Percentiles rank a stretch among this genome's conserved stretches.
Evolutionary conservation across 345 rosid genomes (phyloP).

Genomic region (Eucalyptus cladocalyx): DNA sequence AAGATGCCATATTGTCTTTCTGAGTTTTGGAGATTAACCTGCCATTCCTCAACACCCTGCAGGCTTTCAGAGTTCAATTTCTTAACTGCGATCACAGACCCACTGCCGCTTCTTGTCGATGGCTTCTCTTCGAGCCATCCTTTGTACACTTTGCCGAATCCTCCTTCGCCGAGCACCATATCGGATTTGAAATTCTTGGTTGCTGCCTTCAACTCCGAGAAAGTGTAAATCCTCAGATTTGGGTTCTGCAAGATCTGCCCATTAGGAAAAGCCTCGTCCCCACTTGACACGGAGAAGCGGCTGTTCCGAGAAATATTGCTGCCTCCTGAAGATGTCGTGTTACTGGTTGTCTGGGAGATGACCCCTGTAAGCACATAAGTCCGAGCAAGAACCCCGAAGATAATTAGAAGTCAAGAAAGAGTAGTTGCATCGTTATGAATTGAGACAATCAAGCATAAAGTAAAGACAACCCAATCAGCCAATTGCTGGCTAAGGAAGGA

Average conservation of each 20-base stretch:
- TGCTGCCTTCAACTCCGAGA: constrained; percentile 56
- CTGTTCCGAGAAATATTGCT: constrained; percentile 64
- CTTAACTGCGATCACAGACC: constrained; percentile 78
- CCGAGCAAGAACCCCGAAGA: neutral
- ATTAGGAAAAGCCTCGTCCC: constrained; percentile 40
- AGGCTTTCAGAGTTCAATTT: constrained; percentile 83
- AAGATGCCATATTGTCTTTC: neutral
- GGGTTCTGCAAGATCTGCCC: constrained; percentile 37
- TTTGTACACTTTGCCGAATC: constrained; percentile 91
- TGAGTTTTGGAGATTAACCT: constrained; percentile 30
- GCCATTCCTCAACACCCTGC: constrained; percentile 96
- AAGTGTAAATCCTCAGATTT: constrained; percentile 50
- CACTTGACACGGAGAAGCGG: constrained; percentile 49
- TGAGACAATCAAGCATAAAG: neutral
- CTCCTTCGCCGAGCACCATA: constrained; percentile 89
- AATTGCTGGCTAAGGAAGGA: neutral
- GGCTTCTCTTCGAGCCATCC: constrained; percentile 90
- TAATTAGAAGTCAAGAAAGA: neutral
- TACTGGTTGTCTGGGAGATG: constrained; percentile 52
- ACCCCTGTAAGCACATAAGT: constrained; percentile 4
- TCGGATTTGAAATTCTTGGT: constrained; percentile 69
- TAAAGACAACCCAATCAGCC: neutral
- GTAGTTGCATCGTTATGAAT: neutral
- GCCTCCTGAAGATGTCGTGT: constrained; percentile 36
- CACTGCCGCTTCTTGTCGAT: constrained; percentile 37